Evolutionary conservation across 495 filamentous ascomycete species (phyloP).

Genomic region (Lindgomyces ingoldianus): DNA sequence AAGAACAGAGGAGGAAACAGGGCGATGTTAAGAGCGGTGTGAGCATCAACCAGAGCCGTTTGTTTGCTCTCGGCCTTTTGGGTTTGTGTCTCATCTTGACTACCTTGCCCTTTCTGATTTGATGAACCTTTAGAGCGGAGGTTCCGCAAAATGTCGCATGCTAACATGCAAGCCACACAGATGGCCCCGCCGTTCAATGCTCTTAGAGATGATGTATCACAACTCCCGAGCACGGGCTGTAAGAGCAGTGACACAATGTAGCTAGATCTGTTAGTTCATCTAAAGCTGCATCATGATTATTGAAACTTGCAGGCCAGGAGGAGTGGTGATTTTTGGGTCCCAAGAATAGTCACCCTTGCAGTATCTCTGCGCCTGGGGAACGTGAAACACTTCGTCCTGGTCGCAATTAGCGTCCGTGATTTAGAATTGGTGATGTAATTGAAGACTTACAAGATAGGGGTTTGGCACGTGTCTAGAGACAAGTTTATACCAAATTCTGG

Average conservation of each 20-base stretch:
- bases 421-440: not conserved
- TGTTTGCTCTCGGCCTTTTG: not conserved
- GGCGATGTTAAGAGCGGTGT: slow-evolving; percentile 75
- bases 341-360: slow-evolving; percentile 74
- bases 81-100: not conserved
- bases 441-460: slow-evolving; percentile 68
- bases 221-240: slow-evolving; percentile 36
- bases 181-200: slow-evolving; percentile 55
- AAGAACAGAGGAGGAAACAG: slow-evolving; percentile 92
- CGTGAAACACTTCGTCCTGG: slow-evolving; percentile 93
- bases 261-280: slow-evolving; percentile 40
- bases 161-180: slow-evolving; percentile 11
- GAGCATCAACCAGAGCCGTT: slow-evolving; percentile 37
- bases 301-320: slow-evolving; percentile 74
- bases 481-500: slow-evolving; percentile 34
- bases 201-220: slow-evolving; percentile 53
- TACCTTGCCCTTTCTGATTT: not conserved
- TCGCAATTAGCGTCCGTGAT: not conserved
- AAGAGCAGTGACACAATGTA: slow-evolving; percentile 58
- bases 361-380: slow-evolving; percentile 87
- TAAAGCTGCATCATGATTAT: not conserved
- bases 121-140: slow-evolving; percentile 11
- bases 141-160: slow-evolving; percentile 26
- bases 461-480: slow-evolving; percentile 60
- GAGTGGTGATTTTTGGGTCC: slow-evolving; percentile 97